A percentile compares a stretch with the other conserved stretches of the same genome.
These are phyloP conservation scores for Phytopythium aichiense DNA, from an alignment of 352 stramenopile species.

Conservation along the genomic window DNA sequence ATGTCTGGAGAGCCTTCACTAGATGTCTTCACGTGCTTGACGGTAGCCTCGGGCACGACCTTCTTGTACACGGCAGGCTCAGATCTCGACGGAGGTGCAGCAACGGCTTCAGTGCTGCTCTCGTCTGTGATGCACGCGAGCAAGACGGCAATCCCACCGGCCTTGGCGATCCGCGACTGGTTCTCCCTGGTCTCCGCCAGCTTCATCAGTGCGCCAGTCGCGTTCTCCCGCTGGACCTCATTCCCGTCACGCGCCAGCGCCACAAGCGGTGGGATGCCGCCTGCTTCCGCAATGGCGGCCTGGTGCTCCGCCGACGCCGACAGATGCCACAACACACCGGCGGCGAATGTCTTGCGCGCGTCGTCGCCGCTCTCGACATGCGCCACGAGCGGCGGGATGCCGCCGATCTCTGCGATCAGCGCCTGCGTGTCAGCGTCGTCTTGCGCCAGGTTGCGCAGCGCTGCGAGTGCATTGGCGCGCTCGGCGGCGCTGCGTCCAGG, in stretches of 20 bases:
- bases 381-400: neutral
- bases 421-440: neutral
- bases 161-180: neutral
- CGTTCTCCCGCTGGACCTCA: neutral
- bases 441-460: slow-evolving; percentile 1
- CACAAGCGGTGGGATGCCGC: neutral
- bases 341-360: neutral
- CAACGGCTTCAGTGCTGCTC: no score
- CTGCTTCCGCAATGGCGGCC: neutral
- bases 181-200: neutral
- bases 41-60: no score
- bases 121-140: neutral
- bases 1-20: no score
- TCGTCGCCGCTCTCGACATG: neutral
- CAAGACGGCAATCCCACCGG: neutral
- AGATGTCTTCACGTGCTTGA: no score
- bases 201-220: slow-evolving; percentile 2
- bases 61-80: no score
- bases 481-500: neutral
- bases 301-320: neutral
- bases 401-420: neutral
- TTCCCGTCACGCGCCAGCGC: neutral
- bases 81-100: no score
- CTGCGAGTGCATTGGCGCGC: neutral
- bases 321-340: slow-evolving; percentile 2